phyloP scores from a whole-genome alignment of 202 grass and related monocot genomes.

The Elaeis oleifera region DNA sequence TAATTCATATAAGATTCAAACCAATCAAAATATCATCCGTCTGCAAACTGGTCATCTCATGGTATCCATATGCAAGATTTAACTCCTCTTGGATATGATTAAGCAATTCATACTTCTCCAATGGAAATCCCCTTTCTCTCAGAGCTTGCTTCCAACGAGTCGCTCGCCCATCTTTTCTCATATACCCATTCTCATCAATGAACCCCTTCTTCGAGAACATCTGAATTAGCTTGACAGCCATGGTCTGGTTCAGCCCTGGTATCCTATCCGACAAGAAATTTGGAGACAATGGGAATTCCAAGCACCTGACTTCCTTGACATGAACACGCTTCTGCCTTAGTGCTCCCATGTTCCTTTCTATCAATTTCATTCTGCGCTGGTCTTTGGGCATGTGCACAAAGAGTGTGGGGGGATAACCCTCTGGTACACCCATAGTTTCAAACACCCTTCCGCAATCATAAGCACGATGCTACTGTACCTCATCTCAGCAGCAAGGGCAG shows the following conservation, averaged over 20 bases:
- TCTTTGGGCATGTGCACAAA: constrained; percentile 90
- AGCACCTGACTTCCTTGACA: constrained; percentile 46
- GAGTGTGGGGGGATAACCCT: constrained; percentile 38
- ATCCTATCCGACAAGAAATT: constrained; percentile 50
- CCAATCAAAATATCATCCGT: constrained; percentile 57
- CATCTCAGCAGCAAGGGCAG: constrained; percentile 46
- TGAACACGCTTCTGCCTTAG: constrained; percentile 43
- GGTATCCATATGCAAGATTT: constrained; percentile 62
- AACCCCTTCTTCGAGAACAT: constrained; percentile 48
- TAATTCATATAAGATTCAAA: constrained; percentile 37
- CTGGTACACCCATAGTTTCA: neutral
- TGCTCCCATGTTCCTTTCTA: constrained; percentile 41
- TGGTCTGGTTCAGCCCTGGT: constrained; percentile 21
- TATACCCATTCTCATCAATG: constrained; percentile 47
- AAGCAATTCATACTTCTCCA: constrained; percentile 36
- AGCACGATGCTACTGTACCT: constrained; percentile 43
- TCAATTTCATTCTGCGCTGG: constrained; percentile 17
- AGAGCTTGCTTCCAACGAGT: constrained; percentile 57
- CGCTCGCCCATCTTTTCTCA: constrained; percentile 46
- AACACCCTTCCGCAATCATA: constrained; percentile 72
- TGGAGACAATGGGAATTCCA: constrained; percentile 48
- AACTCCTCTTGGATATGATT: constrained; percentile 63
- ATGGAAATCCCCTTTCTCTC: constrained; percentile 28
- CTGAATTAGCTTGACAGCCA: constrained; percentile 37
- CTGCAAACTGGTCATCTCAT: constrained; percentile 71